These are phyloP conservation scores for Trichoderma semiorbis DNA, from an alignment of 2,329 filamentous ascomycete genomes.

Conservation along the genomic window DNA sequence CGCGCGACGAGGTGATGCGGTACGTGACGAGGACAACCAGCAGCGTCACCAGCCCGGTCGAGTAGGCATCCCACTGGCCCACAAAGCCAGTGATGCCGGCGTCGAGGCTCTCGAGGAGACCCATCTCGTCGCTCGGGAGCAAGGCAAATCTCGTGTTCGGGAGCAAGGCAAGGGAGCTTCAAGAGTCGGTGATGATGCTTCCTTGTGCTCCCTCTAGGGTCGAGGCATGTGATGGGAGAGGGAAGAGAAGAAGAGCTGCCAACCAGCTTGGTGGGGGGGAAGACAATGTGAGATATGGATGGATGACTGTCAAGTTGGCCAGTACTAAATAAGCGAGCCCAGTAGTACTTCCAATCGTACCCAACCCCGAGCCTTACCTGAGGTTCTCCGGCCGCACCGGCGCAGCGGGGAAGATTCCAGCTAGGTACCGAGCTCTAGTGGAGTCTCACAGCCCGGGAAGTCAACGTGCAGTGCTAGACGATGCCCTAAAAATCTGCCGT, in stretches of 20 bases:
- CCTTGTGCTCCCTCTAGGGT: slow-evolving; percentile 3
- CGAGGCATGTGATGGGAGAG: slow-evolving; percentile 6
- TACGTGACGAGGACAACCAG: slow-evolving; percentile 68
- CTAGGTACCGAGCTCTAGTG: background rate
- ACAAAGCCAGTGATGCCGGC: slow-evolving; percentile 65
- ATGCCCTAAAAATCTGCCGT: background rate
- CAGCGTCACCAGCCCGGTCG: slow-evolving; percentile 63
- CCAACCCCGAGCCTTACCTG: background rate
- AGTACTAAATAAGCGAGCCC: background rate
- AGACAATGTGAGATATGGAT: background rate
- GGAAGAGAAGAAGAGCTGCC: background rate
- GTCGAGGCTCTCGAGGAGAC: slow-evolving; percentile 62
- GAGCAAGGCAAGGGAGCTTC: slow-evolving; percentile 2
- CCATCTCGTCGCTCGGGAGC: slow-evolving; percentile 31
- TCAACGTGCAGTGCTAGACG: background rate
- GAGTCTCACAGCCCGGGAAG: background rate
- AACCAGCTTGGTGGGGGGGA: background rate
- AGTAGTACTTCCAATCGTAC: background rate
- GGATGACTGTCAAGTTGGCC: background rate
- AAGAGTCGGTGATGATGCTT: background rate
- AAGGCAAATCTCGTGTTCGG: background rate
- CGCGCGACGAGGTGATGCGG: slow-evolving; percentile 65
- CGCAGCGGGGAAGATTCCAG: background rate
- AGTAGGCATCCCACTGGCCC: slow-evolving; percentile 78
- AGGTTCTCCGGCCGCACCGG: background rate